Percentiles rank a stretch among this genome's conserved stretches.
Evolutionary conservation across 352 stramenopile genomes (phyloP).

Genomic region (Bremia lactucae): DNA sequence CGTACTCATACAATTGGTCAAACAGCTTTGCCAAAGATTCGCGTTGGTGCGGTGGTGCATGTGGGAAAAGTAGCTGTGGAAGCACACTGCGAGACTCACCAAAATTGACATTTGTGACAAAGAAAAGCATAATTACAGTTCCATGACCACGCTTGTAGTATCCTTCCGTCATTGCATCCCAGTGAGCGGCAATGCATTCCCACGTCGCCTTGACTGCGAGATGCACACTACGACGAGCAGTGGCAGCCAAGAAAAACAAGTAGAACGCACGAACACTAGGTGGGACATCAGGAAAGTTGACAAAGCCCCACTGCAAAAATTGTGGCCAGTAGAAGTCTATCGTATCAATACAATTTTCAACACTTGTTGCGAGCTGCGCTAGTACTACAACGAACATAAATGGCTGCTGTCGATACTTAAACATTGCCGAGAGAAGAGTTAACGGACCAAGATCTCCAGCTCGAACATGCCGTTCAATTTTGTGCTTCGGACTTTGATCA

Average conservation of each 20-base stretch:
- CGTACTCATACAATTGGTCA: slow-evolving; percentile 29
- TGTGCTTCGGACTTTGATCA: slow-evolving; percentile 31
- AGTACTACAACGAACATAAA: slow-evolving; percentile 65
- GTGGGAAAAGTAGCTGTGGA: slow-evolving; percentile 32
- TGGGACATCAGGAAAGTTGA: slow-evolving; percentile 30
- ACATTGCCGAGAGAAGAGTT: slow-evolving; percentile 48
- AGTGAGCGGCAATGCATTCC: slow-evolving; percentile 56
- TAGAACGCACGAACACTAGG: slow-evolving; percentile 53
- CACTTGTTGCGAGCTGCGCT: slow-evolving; percentile 44
- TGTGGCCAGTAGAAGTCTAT: slow-evolving; percentile 66
- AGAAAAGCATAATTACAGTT: slow-evolving; percentile 54
- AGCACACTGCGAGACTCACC: slow-evolving; percentile 32
- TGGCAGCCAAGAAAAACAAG: slow-evolving; percentile 45
- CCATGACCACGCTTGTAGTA: slow-evolving; percentile 32
- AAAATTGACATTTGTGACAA: slow-evolving; percentile 51
- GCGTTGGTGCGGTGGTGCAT: slow-evolving; percentile 31
- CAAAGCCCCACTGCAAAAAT: slow-evolving; percentile 55
- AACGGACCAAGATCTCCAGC: slow-evolving; percentile 32
- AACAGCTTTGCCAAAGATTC: slow-evolving; percentile 30
- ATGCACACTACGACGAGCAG: slow-evolving; percentile 38
- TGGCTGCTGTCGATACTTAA: slow-evolving; percentile 51
- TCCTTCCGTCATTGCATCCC: slow-evolving; percentile 38
- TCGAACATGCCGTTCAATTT: slow-evolving; percentile 33
- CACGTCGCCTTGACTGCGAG: slow-evolving; percentile 48
- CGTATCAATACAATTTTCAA: slow-evolving; percentile 42